Evolutionary conservation across 306 rosid genomes (phyloP), one percentile per base, ranked within the genome.

Genomic region (Vicia faba): DNA sequence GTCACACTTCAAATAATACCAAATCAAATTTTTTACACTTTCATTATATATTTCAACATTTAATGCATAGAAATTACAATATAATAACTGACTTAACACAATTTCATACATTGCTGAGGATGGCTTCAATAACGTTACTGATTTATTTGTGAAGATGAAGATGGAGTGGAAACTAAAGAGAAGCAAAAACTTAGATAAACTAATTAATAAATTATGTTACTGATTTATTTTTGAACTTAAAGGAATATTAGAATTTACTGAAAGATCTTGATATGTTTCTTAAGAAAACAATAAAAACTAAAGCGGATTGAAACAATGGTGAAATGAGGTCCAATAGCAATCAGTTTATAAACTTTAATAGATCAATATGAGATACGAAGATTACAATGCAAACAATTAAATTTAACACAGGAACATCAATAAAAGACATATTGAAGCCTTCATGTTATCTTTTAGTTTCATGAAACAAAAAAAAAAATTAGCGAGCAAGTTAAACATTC

Each of bases 261-360:
- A 93, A 93, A 55, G 98, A 93, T 84, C 98, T 86, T 46, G 98
- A 93, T 60, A 93, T 74, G 85, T 97, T 89, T 73, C 97, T 97
- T 49, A 93, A 65, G 81, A 96, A 93, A 71, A 93, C 98, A 26
- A 93, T 66, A 68, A 82, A 68, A 72, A 93, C 84, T 66, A 93
- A 89, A 68, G 86, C 96, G 5, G 98, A 89, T 44, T 95, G 98
- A 84, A 78, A 88, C 80, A 93, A 68, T 20, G 98, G 98, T 41
- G 98, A 93, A 72, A 86, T 77, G 31, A 93, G 96, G 86, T 93
- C 98, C 98, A 93, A 89, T 73, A 93, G 84, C 98, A 93, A 75
- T 71, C 41, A 65, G 75, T 33, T 60, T 11, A 73, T 10, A 75
- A 13, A 60, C 44, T 60, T 28, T 74, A 36, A 51, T 19, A 67